A percentile compares a stretch with the other conserved stretches of the same genome.
Conservation (phyloP, 2,329 filamentous ascomycete species). For the Zopfia rhizophila region DNA sequence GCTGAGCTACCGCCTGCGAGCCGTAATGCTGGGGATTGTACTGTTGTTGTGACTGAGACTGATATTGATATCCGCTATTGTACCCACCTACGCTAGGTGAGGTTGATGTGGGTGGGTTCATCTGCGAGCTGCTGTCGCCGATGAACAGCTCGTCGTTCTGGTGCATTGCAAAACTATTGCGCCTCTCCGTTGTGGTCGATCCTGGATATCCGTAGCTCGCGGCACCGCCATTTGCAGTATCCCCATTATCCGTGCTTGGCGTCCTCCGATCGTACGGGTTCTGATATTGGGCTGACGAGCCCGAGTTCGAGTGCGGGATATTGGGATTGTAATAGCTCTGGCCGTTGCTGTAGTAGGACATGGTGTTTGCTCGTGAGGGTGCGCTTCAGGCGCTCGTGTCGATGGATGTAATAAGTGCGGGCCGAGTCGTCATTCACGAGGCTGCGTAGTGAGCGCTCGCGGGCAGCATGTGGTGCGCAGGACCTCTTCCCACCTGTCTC, state of each 20-base stretch:
- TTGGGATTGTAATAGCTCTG: slow-evolving; percentile 61
- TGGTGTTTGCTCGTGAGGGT: slow-evolving; percentile 40
- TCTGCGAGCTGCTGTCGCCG: slow-evolving; percentile 42
- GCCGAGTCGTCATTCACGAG: slow-evolving; percentile 48
- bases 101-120: slow-evolving; percentile 34
- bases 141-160: slow-evolving; percentile 72
- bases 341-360: slow-evolving; percentile 68
- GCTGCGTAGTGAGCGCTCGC: slow-evolving; percentile 40
- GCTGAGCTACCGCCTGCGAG: slow-evolving; percentile 48
- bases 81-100: slow-evolving; percentile 37
- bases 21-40: slow-evolving; percentile 74
- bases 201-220: slow-evolving; percentile 49
- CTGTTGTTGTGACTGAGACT: slow-evolving; percentile 45
- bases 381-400: slow-evolving; percentile 21
- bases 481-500: slow-evolving; percentile 28
- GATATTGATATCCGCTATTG: slow-evolving; percentile 56
- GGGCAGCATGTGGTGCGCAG: slow-evolving; percentile 45
- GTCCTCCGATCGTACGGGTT: slow-evolving; percentile 62
- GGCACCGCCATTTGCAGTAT: slow-evolving; percentile 68
- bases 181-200: slow-evolving; percentile 41
- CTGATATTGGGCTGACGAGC: slow-evolving; percentile 48
- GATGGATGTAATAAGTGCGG: slow-evolving; percentile 14
- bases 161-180: slow-evolving; percentile 49
- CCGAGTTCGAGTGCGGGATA: slow-evolving; percentile 53
- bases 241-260: slow-evolving; percentile 79